Percentiles rank a stretch among this genome's conserved stretches.
Evolutionary conservation across 805 yeast genomes (phyloP).

Genomic region (Sungouiella blattae): DNA sequence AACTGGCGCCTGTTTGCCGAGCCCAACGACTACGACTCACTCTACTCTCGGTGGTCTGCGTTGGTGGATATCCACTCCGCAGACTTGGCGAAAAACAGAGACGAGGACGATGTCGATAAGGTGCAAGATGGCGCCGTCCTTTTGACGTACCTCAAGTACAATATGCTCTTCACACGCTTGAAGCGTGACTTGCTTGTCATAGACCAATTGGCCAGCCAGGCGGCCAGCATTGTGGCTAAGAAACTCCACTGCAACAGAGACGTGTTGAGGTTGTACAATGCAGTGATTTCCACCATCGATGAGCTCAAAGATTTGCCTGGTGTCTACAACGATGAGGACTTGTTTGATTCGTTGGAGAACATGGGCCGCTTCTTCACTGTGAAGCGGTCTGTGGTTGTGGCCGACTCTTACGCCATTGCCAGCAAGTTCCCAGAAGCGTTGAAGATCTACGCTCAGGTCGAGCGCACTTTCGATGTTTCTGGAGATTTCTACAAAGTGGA

Average conservation of each 20-base stretch:
- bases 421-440: constrained; percentile 47
- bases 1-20: constrained; percentile 28
- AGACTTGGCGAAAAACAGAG: constrained; percentile 48
- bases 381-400: constrained; percentile 41
- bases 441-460: constrained; percentile 31
- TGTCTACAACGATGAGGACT: constrained; percentile 78
- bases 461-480: constrained; percentile 14
- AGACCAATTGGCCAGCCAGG: constrained; percentile 21
- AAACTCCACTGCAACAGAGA: too few relatives aligned
- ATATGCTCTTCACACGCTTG: constrained; percentile 59
- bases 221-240: too few relatives aligned
- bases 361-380: constrained; percentile 48
- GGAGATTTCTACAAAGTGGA: constrained; percentile 27
- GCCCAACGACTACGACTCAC: constrained; percentile 50
- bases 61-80: constrained; percentile 57
- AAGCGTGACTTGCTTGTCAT: constrained; percentile 64
- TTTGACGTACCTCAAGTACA: constrained; percentile 71
- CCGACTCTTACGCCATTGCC: constrained; percentile 40
- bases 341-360: constrained; percentile 50
- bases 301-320: constrained; percentile 84
- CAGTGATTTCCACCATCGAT: constrained; percentile 48
- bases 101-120: constrained; percentile 51
- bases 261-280: constrained; percentile 45
- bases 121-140: constrained; percentile 72
- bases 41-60: constrained; percentile 66